Conservation (phyloP, 768 basidiomycete species). For the Fibroporia radiculosa region DNA sequence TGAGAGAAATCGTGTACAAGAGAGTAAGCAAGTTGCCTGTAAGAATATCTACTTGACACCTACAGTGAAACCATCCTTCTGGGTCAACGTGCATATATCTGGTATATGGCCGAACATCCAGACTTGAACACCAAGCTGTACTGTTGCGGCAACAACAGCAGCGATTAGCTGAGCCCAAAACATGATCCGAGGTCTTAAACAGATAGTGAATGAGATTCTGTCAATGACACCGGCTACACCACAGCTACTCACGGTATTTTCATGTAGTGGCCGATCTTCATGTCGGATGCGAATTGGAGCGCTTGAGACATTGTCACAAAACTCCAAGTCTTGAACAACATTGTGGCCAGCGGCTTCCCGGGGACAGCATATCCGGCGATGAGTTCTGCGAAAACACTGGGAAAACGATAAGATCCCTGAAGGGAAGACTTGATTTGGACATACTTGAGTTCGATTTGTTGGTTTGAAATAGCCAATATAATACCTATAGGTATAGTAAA, state of each 20-base stretch:
- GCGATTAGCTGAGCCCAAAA: slow-evolving; percentile 49
- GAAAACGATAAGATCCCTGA: not conserved
- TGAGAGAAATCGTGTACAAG: slow-evolving; percentile 11
- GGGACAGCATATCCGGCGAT: slow-evolving; percentile 76
- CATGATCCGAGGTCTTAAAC: slow-evolving; percentile 47
- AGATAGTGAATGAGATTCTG: not conserved
- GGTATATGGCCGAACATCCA: slow-evolving; percentile 58
- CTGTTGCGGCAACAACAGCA: slow-evolving; percentile 47
- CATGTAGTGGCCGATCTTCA: slow-evolving; percentile 70
- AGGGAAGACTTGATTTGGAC: not conserved
- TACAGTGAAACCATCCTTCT: not conserved
- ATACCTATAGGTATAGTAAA: slow-evolving; percentile 49
- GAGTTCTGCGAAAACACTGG: slow-evolving; percentile 69
- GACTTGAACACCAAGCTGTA: slow-evolving; percentile 55
- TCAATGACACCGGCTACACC: no score
- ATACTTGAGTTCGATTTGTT: slow-evolving; percentile 60
- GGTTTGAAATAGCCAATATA: slow-evolving; percentile 70
- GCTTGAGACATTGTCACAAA: slow-evolving; percentile 68
- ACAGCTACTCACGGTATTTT: slow-evolving; percentile 42
- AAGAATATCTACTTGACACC: slow-evolving; percentile 4
- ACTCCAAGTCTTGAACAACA: slow-evolving; percentile 84
- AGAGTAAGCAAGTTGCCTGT: slow-evolving; percentile 11
- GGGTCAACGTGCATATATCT: not conserved
- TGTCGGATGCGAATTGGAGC: slow-evolving; percentile 61
- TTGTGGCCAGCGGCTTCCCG: slow-evolving; percentile 72